Evolutionary conservation across 352 stramenopile genomes (phyloP).

Genomic region (Saprolegnia diclina): DNA sequence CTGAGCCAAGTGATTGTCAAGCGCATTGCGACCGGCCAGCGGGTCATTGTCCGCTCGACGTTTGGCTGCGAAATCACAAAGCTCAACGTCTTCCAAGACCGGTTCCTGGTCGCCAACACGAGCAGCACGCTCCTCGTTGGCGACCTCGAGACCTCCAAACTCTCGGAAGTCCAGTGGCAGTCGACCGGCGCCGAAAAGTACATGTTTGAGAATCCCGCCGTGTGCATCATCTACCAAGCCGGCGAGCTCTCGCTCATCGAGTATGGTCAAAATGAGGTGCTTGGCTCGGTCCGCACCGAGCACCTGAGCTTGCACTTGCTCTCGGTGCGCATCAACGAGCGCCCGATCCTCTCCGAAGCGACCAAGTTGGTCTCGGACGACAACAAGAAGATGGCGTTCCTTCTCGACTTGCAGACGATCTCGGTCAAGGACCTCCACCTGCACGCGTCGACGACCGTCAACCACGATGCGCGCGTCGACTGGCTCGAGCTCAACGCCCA

Average conservation of each 20-base stretch:
- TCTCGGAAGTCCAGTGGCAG: conserved; percentile 90
- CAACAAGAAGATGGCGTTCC: conserved; percentile 93
- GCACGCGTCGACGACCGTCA: conserved; percentile 79
- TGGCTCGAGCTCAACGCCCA: conserved; percentile 93
- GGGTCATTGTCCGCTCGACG: conserved; percentile 82
- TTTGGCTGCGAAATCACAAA: conserved; percentile 92
- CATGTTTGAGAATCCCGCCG: conserved; percentile 87
- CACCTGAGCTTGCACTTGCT: conserved; percentile 89
- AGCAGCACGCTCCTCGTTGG: conserved; percentile 88
- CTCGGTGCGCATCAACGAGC: conserved; percentile 91
- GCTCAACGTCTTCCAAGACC: conserved; percentile 93
- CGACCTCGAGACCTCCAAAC: conserved; percentile 87
- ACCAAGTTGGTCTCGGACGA: conserved; percentile 38
- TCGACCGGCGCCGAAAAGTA: conserved; percentile 88
- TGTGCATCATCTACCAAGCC: conserved; percentile 88
- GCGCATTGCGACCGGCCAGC: conserved; percentile 70
- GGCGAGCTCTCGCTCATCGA: conserved; percentile 92
- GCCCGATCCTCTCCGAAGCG: conserved; percentile 36
- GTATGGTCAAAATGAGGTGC: conserved; percentile 90
- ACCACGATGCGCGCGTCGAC: conserved; percentile 89
- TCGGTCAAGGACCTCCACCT: conserved; percentile 79
- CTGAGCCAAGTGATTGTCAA: conserved; percentile 93
- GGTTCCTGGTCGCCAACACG: conserved; percentile 88
- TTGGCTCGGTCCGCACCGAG: conserved; percentile 88
- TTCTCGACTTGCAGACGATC: conserved; percentile 91